Evolutionary conservation across 139 green algal species (phyloP), one percentile per base, ranked within the genome.

Genomic region (Volvox reticuliferus): DNA sequence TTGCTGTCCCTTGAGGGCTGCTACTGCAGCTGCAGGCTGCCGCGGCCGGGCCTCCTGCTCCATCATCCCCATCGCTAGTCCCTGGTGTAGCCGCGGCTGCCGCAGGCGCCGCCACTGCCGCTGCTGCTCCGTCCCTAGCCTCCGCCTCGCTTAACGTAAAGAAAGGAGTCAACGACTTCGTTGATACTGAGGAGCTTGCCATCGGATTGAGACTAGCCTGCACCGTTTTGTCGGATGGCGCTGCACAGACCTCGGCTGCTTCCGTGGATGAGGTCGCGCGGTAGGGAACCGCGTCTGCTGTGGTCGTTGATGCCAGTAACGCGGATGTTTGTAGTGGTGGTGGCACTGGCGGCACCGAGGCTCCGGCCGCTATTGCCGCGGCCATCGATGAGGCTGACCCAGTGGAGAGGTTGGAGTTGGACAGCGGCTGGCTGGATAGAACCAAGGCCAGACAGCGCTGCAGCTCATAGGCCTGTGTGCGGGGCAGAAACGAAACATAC

Each of bases 391-490:
- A 73, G 65, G 65, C 71, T 14, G 24, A 79, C 26, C 21, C 32
- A 30, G 18, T 30, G 21, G 71, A 30, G 2, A 79, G 71, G 71
- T 79, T 79, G 20, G 71, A 79, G 71, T 79, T 79, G 21, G 71
- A 79, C 18, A 79, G 20, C 21, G 71, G 71, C 71, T 30, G 24
- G 22, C 71, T 79, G 44, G 79, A 87, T 30, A 87, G 30, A 26
- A 87, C 33, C 16, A 87, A 62, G 17, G 55, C 81, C 61, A 87
- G 81, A 32, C 81, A 87, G 81, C 81, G 81, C 81, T 87, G 79
- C 26, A 86, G 79, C 79, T 86, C 79, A 55, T 86, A 86, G 1
- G 79, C 79, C 79, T 71, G 44, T 24, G 79, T 18, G 22, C 67
- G 67, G n/a, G 22, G 24, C 67, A 75, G 44, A 55, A 55, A 55